Base-by-base conservation (phyloP, 208 protist genomes). In the Acanthamoeba castellanii region DNA sequence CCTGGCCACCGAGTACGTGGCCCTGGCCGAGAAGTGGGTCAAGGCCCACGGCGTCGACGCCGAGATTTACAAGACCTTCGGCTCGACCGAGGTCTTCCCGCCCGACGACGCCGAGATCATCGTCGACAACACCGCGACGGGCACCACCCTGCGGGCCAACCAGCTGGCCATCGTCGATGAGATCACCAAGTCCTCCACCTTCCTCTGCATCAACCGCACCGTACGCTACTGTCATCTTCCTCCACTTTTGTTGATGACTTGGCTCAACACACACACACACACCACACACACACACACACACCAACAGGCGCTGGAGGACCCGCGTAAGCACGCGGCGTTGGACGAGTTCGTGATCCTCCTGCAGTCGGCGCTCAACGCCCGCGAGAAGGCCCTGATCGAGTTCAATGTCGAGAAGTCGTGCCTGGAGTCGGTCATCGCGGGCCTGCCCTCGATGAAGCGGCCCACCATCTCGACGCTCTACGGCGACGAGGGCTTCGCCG, bases 101-200 rank as follows among this genome's bases (percentile, higher is more conserved):
- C 94, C 94, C 32, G 94, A 95, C 20, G 94, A 95, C 34, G 94
- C 94, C 45, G 94, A 95, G 81, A 88, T 88, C 30, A 95, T 95
- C n/a, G 84, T 95, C 59, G 94, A 95, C 84, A 95, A 95, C 55
- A 95, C 94, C 30, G 94, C 94, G 9, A 95, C 94, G 37, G 94
- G 94, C n/a, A 88, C 94, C n/a, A 95, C 94, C 9, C 94, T 95
- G n/a, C 52, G 76, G 18, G 94, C 94, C 94, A 93, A 94, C 47
- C 78, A 95, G 18, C 87, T 95, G 32, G 94, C 72, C 64, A 94
- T 95, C 37, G 64, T 93, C 32, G 94, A 94, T 9, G 94, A 95
- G 50, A 82, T 93, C 45, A 95, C 85, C 30, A 95, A 95, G 37
- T 95, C 94, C 6, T 94, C 82, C 25, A 95, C 82, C 9, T 70